These are phyloP conservation scores for Zopfochytrium polystomum DNA, from an alignment of 371 early-diverging fungal genomes.

Conservation along the genomic window DNA sequence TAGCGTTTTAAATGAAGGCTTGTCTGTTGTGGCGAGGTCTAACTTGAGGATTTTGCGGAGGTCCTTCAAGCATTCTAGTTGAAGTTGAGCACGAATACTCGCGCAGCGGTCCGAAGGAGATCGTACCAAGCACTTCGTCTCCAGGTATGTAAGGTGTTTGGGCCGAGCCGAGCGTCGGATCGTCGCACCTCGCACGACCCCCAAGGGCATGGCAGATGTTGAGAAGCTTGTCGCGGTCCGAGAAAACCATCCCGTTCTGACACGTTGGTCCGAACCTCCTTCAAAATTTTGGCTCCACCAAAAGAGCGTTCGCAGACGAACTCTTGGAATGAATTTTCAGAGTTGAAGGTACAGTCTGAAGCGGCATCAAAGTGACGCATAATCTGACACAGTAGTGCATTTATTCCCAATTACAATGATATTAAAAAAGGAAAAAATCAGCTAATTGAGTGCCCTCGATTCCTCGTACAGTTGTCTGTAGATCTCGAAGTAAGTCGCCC, in stretches of 20 bases:
- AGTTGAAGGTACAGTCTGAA: too few relatives aligned
- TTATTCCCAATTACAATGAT: too few relatives aligned
- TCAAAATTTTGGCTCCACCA: too few relatives aligned
- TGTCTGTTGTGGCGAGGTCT: constrained; percentile 63
- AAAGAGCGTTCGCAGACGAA: too few relatives aligned
- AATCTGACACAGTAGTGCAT: too few relatives aligned
- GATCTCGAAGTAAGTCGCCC: constrained; percentile 30
- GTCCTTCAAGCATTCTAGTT: constrained; percentile 65
- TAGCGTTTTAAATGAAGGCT: constrained; percentile 61
- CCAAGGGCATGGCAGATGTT: constrained; percentile 81
- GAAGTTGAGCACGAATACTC: not conserved
- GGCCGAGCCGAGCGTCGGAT: not conserved
- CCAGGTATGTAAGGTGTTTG: constrained; percentile 67
- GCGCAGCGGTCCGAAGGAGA: constrained; percentile 27
- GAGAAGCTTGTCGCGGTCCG: constrained; percentile 49
- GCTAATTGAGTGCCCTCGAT: too few relatives aligned
- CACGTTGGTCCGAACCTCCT: too few relatives aligned
- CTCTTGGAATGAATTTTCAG: too few relatives aligned
- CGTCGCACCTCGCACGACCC: constrained; percentile 58
- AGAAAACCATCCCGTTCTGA: too few relatives aligned
- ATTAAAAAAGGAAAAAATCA: too few relatives aligned
- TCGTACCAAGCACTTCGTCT: constrained; percentile 72
- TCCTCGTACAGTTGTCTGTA: constrained; percentile 25
- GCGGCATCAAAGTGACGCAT: too few relatives aligned
- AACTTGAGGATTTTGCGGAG: constrained; percentile 71